These are phyloP conservation scores for Nannochloropsis oceanica DNA, from an alignment of 108 stramenopile species.

Conservation along the genomic window DNA sequence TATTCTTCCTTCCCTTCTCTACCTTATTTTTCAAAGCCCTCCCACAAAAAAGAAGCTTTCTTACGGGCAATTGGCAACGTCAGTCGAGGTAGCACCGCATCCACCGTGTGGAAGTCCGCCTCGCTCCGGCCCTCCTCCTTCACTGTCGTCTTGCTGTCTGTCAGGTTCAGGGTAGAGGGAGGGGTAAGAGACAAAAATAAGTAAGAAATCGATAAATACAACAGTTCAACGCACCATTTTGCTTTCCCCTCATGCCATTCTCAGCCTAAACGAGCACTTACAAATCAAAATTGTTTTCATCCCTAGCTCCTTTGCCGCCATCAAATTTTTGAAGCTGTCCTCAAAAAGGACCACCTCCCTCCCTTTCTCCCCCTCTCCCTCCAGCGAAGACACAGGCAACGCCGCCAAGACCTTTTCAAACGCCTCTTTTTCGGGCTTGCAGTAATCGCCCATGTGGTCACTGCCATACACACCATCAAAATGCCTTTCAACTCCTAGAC, in stretches of 20 bases:
- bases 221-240: no score
- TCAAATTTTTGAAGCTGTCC: slow-evolving; percentile 23
- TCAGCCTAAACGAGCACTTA: not conserved
- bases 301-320: slow-evolving; percentile 11
- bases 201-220: not conserved
- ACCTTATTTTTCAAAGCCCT: not conserved
- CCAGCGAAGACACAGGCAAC: not conserved
- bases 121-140: not conserved
- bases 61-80: not conserved
- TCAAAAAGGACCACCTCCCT: slow-evolving; percentile 12
- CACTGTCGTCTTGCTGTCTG: not conserved
- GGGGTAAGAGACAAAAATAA: not conserved
- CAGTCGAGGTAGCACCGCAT: not conserved
- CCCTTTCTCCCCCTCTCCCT: not conserved
- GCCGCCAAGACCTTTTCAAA: slow-evolving; percentile 3
- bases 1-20: no score
- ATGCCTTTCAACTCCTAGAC: slow-evolving; percentile 9
- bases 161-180: not conserved
- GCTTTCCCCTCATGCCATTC: no score
- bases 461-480: slow-evolving; percentile 16
- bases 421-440: slow-evolving; percentile 22
- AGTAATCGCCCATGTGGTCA: slow-evolving; percentile 11
- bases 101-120: not conserved
- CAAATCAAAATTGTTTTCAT: slow-evolving; percentile 13
- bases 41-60: not conserved